A percentile compares a stretch with the other conserved stretches of the same genome.
Evolutionary conservation across 2,329 filamentous ascomycete species (phyloP).

Genomic region (Fusarium cyanostomum): DNA sequence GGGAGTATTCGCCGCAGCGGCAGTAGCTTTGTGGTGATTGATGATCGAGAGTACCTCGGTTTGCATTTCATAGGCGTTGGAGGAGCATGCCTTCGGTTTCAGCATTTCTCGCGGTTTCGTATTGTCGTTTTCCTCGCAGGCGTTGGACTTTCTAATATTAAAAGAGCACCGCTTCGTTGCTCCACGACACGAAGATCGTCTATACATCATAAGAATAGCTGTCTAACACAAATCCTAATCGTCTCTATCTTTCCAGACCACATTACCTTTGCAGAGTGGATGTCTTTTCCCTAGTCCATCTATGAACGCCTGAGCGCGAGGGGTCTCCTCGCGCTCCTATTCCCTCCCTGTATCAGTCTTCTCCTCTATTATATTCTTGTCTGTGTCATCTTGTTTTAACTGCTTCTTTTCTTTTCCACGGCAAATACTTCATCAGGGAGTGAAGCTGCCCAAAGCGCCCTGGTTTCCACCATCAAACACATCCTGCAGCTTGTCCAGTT

Average conservation of each 20-base stretch:
- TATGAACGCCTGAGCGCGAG: conserved; percentile 6
- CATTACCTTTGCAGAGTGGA: neutral
- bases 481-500: conserved; percentile 63
- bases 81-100: neutral
- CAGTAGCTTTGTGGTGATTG: conserved; percentile 1
- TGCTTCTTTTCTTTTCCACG: neutral
- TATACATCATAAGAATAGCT: conserved; percentile 12
- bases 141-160: conserved; percentile 5
- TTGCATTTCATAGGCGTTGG: neutral
- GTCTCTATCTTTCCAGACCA: neutral
- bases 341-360: too few relatives aligned
- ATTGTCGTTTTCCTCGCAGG: neutral
- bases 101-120: neutral
- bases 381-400: neutral
- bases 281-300: neutral
- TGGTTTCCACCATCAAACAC: conserved; percentile 63
- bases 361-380: too few relatives aligned
- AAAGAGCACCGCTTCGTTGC: neutral
- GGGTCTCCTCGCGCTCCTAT: too few relatives aligned
- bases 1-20: conserved; percentile 8
- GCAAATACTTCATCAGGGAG: conserved; percentile 46
- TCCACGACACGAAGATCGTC: neutral
- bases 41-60: neutral
- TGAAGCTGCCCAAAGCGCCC: conserved; percentile 62
- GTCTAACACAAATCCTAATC: neutral